A percentile compares a stretch with the other conserved stretches of the same genome.
Evolutionary conservation across 768 basidiomycete species (phyloP).

Genomic region (Coprinopsis marcescibilis): DNA sequence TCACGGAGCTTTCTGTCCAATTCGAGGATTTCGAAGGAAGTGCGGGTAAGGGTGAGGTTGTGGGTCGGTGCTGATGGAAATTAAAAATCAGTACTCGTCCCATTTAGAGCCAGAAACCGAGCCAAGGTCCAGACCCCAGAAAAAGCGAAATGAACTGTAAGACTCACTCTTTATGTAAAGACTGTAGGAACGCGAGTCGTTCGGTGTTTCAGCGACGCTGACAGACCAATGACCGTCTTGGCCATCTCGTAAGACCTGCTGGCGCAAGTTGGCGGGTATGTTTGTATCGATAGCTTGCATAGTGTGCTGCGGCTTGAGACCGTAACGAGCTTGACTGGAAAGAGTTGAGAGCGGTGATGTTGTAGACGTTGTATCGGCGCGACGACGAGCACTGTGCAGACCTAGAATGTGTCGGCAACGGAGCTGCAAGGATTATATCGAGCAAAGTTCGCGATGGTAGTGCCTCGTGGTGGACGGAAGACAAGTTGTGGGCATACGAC

Average conservation of each 20-base stretch:
- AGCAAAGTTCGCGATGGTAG: too few species aligned
- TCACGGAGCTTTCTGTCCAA: conserved; percentile 79
- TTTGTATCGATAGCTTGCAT: conserved; percentile 40
- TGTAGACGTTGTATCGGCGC: too few species aligned
- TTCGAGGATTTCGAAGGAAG: conserved; percentile 70
- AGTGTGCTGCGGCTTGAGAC: conserved; percentile 18
- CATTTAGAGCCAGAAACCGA: too few species aligned
- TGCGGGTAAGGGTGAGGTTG: conserved; percentile 81
- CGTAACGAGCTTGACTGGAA: too few species aligned
- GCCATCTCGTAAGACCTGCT: conserved; percentile 57
- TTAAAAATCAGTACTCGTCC: neutral
- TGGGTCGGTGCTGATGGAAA: conserved; percentile 76
- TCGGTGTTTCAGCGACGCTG: conserved; percentile 80
- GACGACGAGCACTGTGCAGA: too few species aligned
- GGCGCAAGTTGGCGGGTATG: conserved; percentile 36
- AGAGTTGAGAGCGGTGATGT: too few species aligned
- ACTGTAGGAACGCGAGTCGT: conserved; percentile 67
- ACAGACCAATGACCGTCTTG: conserved; percentile 85
- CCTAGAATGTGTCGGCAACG: too few species aligned
- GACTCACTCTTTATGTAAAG: conserved; percentile 89
- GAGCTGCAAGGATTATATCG: too few species aligned
- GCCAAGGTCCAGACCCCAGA: neutral
- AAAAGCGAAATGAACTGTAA: conserved; percentile 18
- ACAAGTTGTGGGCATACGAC: too few species aligned
- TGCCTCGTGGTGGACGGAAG: too few species aligned